A percentile compares a stretch with the other conserved stretches of the same genome.
phyloP scores from a whole-genome alignment of 164 flowering plant genomes.

The Warburgia ugandensis region DNA sequence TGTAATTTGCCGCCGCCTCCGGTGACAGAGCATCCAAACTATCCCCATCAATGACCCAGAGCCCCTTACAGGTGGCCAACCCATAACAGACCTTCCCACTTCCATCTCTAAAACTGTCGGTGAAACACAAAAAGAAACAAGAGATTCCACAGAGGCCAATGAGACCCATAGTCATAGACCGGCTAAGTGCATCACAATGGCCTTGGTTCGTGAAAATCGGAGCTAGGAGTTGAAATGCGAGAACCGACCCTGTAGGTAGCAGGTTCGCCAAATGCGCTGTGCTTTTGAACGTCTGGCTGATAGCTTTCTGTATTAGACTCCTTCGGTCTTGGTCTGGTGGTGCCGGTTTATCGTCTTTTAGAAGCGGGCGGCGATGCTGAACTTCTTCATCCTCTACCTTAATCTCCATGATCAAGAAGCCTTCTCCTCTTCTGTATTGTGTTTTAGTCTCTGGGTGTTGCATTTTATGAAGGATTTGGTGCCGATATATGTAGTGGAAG shows the following conservation, averaged over 20 bases:
- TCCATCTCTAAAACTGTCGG: slow-evolving; percentile 57
- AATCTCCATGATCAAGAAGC: slow-evolving; percentile 20
- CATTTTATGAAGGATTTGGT: too few species aligned
- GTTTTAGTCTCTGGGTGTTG: too few species aligned
- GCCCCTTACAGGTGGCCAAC: slow-evolving; percentile 40
- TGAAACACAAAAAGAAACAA: slow-evolving; percentile 47
- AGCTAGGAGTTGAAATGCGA: slow-evolving; percentile 32
- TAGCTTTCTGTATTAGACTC: slow-evolving; percentile 15
- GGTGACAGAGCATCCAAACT: slow-evolving; percentile 8
- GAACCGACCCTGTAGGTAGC: slow-evolving; percentile 27
- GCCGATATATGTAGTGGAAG: too few species aligned
- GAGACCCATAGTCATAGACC: slow-evolving; percentile 24
- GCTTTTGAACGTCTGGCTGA: slow-evolving; percentile 18
- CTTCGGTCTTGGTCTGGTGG: neutral
- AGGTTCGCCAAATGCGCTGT: slow-evolving; percentile 27
- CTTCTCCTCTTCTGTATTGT: too few species aligned
- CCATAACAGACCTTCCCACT: slow-evolving; percentile 60
- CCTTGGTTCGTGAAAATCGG: slow-evolving; percentile 39
- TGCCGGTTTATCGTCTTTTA: neutral
- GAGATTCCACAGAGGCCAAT: slow-evolving; percentile 34
- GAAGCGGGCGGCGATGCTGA: slow-evolving; percentile 8
- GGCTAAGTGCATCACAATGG: slow-evolving; percentile 26
- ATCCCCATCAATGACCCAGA: slow-evolving; percentile 55
- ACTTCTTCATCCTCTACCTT: slow-evolving; percentile 8
- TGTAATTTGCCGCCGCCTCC: slow-evolving; percentile 28